Evolutionary conservation across 1,139 yeast genomes (phyloP).

Genomic region (Tardiomyces digboiensis): DNA sequence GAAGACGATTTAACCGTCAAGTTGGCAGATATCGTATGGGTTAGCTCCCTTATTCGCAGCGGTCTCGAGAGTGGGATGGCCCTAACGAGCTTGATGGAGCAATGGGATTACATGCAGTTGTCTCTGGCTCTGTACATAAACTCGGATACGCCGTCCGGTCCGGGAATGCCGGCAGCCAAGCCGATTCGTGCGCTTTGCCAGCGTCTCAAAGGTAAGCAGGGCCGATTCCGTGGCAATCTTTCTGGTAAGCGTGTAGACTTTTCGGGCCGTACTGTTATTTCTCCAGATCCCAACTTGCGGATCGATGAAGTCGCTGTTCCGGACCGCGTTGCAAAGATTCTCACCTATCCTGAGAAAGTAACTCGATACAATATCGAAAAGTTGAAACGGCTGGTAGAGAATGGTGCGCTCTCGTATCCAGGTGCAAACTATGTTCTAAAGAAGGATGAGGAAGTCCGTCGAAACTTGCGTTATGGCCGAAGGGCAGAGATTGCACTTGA

Average conservation of each 20-base stretch:
- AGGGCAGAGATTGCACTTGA: conserved; percentile 66
- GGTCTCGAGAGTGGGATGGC: conserved; percentile 95
- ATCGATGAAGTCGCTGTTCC: conserved; percentile 99
- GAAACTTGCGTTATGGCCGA: conserved; percentile 87
- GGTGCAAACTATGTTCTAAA: conserved; percentile 92
- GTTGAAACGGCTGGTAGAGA: conserved; percentile 59
- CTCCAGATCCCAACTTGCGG: conserved; percentile 94
- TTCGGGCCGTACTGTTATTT: conserved; percentile 96
- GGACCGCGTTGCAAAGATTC: conserved; percentile 88
- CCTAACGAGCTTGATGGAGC: conserved; percentile 90
- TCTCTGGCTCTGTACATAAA: conserved; percentile 97
- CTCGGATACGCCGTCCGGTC: conserved; percentile 63
- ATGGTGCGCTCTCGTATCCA: conserved; percentile 87
- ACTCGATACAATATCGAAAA: conserved; percentile 80
- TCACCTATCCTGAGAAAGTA: conserved; percentile 94
- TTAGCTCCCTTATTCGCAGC: conserved; percentile 83
- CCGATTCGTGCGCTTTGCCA: conserved; percentile 98
- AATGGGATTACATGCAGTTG: conserved; percentile 95
- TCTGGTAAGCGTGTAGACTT: conserved; percentile 99
- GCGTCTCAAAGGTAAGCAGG: conserved; percentile 96
- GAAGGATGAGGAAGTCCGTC: conserved; percentile 67
- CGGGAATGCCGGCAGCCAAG: conserved; percentile 42
- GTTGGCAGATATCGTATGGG: conserved; percentile 94
- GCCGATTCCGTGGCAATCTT: conserved; percentile 95
- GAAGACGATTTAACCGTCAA: conserved; percentile 98